Base-by-base conservation (phyloP, 495 filamentous ascomycete genomes). In the Articulospora tetracladia region DNA sequence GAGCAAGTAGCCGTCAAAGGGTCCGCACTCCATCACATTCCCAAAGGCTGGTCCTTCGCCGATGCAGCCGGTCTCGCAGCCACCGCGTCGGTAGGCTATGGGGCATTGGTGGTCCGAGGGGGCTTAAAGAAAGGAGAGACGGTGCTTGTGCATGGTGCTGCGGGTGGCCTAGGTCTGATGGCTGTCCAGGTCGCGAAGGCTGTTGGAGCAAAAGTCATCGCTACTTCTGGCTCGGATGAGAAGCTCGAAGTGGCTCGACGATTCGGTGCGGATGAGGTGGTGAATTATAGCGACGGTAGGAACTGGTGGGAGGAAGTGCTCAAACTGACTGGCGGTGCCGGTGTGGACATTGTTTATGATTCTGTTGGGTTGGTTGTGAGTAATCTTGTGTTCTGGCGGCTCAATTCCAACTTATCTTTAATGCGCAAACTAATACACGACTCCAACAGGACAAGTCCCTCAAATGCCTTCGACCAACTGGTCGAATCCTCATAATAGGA, bases 111-210 rank as follows among this genome's bases (percentile, higher is more conserved):
- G 24, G 76, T 76, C 10, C 68, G 86, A 25, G 86, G 81, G 1
- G 74, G 79, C 1, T 70, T 87, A 10, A 77, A 85, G 66, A 69
- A 73, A 17, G 85, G 84, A 0, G 86, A 88, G 24, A 66, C 60
- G 0, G 57, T 63, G 1, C 48, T 63, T 3, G 49, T 66, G 13
- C 60, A 89, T 71, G 86, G 85, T 27, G 85, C 84, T 1, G 86
- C 86, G 1, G 86, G 86, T 2, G 86, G 85, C 0, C 84, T 89
- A 20, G 59, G 59, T 6, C 47, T 59, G 44, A 59, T 62, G 59
- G 59, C 63, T 23, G 63, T 93, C 52, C 87, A 91, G 80, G 92
- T 93, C 63, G 91, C 91, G 47, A 92, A 90, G 72, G 88, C 88
- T 0, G 87, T 86, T 13, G 90, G 91, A 36, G 91, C 90, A 4